A percentile compares a stretch with the other conserved stretches of the same genome.
phyloP scores from a whole-genome alignment of 2,329 filamentous ascomycete genomes.

The Bipolaris bicolor region DNA sequence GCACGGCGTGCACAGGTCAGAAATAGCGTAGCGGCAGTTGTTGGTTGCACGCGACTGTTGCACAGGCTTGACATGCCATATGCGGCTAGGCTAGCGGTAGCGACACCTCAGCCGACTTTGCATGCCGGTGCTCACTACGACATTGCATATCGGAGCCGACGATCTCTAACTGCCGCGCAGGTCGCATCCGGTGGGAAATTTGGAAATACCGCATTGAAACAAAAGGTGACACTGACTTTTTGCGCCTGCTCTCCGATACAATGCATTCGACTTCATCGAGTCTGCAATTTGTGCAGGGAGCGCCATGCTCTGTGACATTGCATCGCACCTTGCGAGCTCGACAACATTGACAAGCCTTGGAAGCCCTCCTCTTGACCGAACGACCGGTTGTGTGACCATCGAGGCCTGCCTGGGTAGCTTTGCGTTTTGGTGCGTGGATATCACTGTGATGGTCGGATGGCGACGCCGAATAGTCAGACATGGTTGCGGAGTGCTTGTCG shows the following conservation, averaged over 20 bases:
- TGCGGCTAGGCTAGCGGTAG: constrained; percentile 29
- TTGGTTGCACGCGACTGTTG: constrained; percentile 15
- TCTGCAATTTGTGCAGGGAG: constrained; percentile 86
- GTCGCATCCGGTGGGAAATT: constrained; percentile 15
- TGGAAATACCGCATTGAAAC: constrained; percentile 33
- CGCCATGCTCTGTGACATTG: constrained; percentile 86
- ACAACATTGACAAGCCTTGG: constrained; percentile 88
- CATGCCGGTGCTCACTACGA: constrained; percentile 32
- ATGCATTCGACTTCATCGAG: constrained; percentile 79
- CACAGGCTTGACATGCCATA: constrained; percentile 26
- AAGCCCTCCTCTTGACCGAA: constrained; percentile 82
- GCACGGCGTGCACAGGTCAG: constrained; percentile 14
- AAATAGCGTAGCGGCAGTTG: constrained; percentile 8
- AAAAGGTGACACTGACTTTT: constrained; percentile 68
- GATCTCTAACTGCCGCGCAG: constrained; percentile 15
- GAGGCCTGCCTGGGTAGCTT: constrained; percentile 62
- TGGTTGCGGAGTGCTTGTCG: constrained; percentile 29
- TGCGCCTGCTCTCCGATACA: constrained; percentile 74
- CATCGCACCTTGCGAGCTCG: constrained; percentile 89
- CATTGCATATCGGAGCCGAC: constrained; percentile 10
- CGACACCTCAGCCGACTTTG: constrained; percentile 21
- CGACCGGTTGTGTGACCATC: constrained; percentile 54
- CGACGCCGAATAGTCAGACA: constrained; percentile 49
- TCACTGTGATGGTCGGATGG: constrained; percentile 43
- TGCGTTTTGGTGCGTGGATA: constrained; percentile 59